A percentile compares a stretch with the other conserved stretches of the same genome.
phyloP scores from a whole-genome alignment of 2,329 filamentous ascomycete genomes.

The Tolypocladium cylindrosporum region DNA sequence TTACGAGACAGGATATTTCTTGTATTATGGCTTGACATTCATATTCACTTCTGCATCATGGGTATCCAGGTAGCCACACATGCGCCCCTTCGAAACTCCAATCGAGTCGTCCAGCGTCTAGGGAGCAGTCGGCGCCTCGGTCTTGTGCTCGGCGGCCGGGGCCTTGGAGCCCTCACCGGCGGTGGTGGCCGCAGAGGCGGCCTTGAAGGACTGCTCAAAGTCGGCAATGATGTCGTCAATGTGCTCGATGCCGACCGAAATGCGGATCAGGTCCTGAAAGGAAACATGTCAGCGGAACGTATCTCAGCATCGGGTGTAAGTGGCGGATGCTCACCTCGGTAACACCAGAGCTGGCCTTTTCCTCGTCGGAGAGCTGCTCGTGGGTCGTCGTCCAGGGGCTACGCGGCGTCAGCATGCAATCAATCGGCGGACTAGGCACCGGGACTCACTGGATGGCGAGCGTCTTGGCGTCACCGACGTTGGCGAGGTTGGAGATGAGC shows the following conservation, averaged over 20 bases:
- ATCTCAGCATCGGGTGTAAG: not conserved
- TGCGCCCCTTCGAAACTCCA: not conserved
- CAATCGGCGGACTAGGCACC: not conserved
- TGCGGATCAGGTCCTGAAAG: constrained; percentile 72
- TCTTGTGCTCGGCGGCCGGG: constrained; percentile 17
- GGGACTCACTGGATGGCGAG: constrained; percentile 64
- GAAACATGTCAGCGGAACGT: not conserved
- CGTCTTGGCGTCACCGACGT: constrained; percentile 93
- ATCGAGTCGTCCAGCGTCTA: constrained; percentile 9
- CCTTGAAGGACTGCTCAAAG: constrained; percentile 82
- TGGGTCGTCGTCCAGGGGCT: constrained; percentile 88
- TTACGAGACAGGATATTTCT: not conserved
- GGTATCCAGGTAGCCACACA: not conserved
- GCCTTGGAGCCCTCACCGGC: constrained; percentile 15
- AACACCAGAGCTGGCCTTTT: constrained; percentile 71
- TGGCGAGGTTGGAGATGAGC: constrained; percentile 90
- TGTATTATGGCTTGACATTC: not conserved
- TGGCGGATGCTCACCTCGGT: constrained; percentile 48
- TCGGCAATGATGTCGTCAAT: constrained; percentile 96
- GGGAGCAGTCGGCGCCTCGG: constrained; percentile 23
- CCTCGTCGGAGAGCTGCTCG: constrained; percentile 77
- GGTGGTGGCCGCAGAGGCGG: constrained; percentile 36
- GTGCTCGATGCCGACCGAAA: constrained; percentile 91
- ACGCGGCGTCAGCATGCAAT: not conserved
- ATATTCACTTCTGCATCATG: not conserved